These are phyloP conservation scores for Artemisia tridentata DNA, from an alignment of 129 eudicot species.

Conservation along the genomic window DNA sequence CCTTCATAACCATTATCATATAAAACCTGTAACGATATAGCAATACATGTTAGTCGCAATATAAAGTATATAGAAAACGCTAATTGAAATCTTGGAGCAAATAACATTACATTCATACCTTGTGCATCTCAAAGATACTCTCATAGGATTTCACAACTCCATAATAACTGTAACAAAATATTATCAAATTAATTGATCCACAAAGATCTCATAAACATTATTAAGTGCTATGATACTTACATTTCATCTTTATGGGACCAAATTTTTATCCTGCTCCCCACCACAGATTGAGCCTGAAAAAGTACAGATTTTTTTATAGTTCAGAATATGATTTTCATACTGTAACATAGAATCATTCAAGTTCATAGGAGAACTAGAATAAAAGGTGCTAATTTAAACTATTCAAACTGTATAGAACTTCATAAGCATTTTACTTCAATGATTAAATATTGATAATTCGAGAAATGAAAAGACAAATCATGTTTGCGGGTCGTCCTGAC, in stretches of 20 bases:
- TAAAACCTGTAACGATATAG: constrained; percentile 26
- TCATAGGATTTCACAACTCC: constrained; percentile 31
- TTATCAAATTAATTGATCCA: not conserved
- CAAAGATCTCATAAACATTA: constrained; percentile 10
- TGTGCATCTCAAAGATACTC: constrained; percentile 9
- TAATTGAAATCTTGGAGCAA: not conserved
- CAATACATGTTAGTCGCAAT: not conserved
- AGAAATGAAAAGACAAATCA: not conserved
- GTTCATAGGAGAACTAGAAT: not conserved
- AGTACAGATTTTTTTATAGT: constrained; percentile 1
- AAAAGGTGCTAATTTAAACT: not conserved
- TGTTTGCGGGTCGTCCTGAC: not conserved
- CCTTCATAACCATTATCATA: constrained; percentile 34
- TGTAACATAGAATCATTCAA: not conserved
- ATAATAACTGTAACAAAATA: constrained; percentile 25
- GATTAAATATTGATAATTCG: not conserved
- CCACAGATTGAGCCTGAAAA: constrained; percentile 31
- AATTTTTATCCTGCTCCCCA: constrained; percentile 55
- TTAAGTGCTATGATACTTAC: constrained; percentile 34
- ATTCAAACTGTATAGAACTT: not conserved
- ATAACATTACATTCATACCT: constrained; percentile 20
- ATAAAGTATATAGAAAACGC: not conserved
- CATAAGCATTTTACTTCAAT: not conserved
- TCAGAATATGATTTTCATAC: not conserved
- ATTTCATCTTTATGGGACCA: constrained; percentile 58